These are phyloP conservation scores for Sporisorium graminicola DNA, from an alignment of 1,284 basidiomycete genomes.

Conservation along the genomic window DNA sequence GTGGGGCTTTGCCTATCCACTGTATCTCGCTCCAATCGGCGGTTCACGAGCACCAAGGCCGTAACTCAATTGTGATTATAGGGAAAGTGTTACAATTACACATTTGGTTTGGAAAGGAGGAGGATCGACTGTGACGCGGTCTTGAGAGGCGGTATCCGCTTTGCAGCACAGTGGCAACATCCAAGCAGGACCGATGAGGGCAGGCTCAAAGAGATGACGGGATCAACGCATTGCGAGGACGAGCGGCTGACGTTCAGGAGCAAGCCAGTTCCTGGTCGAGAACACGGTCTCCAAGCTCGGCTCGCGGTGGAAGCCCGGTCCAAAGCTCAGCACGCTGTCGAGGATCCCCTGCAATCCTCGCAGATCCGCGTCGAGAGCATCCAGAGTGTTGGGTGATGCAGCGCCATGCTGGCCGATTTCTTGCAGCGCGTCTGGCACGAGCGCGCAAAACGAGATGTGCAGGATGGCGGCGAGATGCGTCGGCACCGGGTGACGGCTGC, in stretches of 20 bases:
- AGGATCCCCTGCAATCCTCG: constrained; percentile 42
- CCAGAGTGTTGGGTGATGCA: constrained; percentile 33
- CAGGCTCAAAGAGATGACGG: too few relatives aligned
- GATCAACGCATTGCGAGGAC: constrained; percentile 31
- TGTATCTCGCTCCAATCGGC: neutral
- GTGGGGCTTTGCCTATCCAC: neutral
- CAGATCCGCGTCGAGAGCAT: constrained; percentile 39
- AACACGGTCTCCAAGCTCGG: constrained; percentile 37
- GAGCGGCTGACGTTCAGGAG: constrained; percentile 33
- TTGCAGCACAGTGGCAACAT: neutral
- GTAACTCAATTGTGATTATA: constrained; percentile 12
- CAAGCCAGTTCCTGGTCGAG: constrained; percentile 47
- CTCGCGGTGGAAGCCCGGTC: constrained; percentile 39
- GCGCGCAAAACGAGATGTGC: constrained; percentile 48
- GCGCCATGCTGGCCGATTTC: constrained; percentile 44
- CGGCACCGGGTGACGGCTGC: constrained; percentile 48
- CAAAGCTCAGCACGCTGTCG: constrained; percentile 46
- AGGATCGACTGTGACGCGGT: neutral
- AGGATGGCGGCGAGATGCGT: constrained; percentile 32
- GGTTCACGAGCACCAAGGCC: neutral
- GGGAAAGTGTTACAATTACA: constrained; percentile 17
- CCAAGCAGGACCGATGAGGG: too few relatives aligned
- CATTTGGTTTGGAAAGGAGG: neutral
- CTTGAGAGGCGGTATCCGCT: neutral
- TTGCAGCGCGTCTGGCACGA: constrained; percentile 47